phyloP scores from a whole-genome alignment of 2,329 filamentous ascomycete species.

The Cytospora paraplurivora region DNA sequence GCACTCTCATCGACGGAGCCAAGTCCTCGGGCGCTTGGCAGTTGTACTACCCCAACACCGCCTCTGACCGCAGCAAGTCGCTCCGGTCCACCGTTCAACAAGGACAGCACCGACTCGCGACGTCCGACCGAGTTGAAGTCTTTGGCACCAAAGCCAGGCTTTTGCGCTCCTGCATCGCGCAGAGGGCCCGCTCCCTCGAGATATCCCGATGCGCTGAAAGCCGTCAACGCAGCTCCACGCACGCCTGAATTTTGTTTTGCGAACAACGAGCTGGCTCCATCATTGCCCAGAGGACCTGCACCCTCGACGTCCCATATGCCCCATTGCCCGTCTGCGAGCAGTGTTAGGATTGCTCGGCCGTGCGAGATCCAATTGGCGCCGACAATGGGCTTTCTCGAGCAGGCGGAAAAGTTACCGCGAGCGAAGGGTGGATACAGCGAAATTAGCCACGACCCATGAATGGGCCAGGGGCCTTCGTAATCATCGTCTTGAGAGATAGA shows the following conservation, averaged over 20 bases:
- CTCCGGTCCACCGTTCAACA: slow-evolving; percentile 49
- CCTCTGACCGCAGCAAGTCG: slow-evolving; percentile 55
- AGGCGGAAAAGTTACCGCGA: slow-evolving; percentile 46
- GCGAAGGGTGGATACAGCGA: slow-evolving; percentile 62
- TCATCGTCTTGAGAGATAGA: slow-evolving; percentile 55
- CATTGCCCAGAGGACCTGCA: slow-evolving; percentile 46
- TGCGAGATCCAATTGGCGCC: slow-evolving; percentile 64
- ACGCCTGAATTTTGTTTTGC: slow-evolving; percentile 55
- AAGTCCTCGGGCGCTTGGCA: slow-evolving; percentile 45
- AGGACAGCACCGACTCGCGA: slow-evolving; percentile 36
- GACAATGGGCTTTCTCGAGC: slow-evolving; percentile 58
- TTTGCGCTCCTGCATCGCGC: slow-evolving; percentile 46
- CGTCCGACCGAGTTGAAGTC: slow-evolving; percentile 30
- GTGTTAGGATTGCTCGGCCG: slow-evolving; percentile 59
- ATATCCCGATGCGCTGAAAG: slow-evolving; percentile 60
- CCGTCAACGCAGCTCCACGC: slow-evolving; percentile 59
- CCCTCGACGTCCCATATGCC: slow-evolving; percentile 69
- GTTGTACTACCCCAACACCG: slow-evolving; percentile 52
- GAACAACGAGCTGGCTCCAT: slow-evolving; percentile 46
- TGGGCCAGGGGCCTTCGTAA: slow-evolving; percentile 52
- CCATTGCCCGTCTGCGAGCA: slow-evolving; percentile 67
- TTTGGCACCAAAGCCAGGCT: slow-evolving; percentile 32
- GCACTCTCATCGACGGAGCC: slow-evolving; percentile 55
- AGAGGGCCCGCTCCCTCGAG: slow-evolving; percentile 62
- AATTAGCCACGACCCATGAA: slow-evolving; percentile 65